Conservation (phyloP, 306 rosid species). For the Sphenostylis stenocarpa region DNA sequence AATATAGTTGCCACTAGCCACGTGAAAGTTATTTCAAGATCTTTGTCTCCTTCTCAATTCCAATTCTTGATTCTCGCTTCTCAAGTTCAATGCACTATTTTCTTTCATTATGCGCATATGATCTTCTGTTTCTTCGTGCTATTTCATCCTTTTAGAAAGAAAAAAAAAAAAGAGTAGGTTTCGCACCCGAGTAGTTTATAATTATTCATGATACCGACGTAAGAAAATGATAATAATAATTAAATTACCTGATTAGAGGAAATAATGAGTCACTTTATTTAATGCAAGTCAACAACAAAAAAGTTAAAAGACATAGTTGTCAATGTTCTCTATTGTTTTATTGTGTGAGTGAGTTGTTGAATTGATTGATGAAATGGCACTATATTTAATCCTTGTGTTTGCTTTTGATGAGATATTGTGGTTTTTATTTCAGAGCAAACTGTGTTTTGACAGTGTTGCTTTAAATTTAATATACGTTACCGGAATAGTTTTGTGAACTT, state of each 20-base stretch:
- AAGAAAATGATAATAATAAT: background rate
- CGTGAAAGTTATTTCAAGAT: constrained; percentile 26
- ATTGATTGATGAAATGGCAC: no score
- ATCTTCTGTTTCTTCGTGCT: background rate
- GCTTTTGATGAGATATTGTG: no score
- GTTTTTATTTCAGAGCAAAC: no score
- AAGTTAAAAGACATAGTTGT: background rate
- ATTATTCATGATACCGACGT: background rate
- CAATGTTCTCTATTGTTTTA: background rate
- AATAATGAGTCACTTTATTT: background rate
- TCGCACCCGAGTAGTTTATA: background rate
- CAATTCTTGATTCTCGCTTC: background rate
- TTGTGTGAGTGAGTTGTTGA: no score
- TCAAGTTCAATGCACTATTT: background rate
- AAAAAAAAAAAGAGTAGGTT: constrained; percentile 12
- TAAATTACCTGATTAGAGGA: background rate
- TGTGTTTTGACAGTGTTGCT: no score
- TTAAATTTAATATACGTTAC: no score
- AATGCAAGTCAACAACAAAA: background rate
- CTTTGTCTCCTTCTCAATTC: constrained; percentile 4
- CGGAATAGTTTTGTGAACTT: no score
- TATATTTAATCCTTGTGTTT: no score
- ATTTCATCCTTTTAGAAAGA: background rate
- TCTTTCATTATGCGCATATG: background rate
- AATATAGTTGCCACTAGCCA: constrained; percentile 1